Evolutionary conservation across 2,329 filamentous ascomycete species (phyloP).

Genomic region (Aureobasidium sp.): DNA sequence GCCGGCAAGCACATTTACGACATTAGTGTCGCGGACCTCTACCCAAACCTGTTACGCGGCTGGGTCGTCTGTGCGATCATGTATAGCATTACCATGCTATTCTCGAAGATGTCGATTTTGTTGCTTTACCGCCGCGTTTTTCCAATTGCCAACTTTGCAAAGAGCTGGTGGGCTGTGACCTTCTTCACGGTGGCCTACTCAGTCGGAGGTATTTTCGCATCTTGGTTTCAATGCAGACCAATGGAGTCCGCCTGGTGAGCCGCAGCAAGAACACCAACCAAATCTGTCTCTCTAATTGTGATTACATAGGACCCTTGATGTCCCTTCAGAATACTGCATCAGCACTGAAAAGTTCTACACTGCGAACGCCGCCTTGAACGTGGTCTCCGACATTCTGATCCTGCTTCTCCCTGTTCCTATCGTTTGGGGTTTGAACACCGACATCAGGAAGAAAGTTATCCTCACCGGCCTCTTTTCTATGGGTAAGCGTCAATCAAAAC

Average conservation of each 20-base stretch:
- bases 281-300: too few species aligned
- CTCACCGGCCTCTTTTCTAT: conserved; percentile 43
- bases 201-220: not conserved
- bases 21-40: not conserved
- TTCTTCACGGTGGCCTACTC: conserved; percentile 9
- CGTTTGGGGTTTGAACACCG: conserved; percentile 42
- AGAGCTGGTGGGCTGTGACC: not conserved
- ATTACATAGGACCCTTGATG: not conserved
- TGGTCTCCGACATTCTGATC: conserved; percentile 44
- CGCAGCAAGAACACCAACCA: too few species aligned
- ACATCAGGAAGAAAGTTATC: conserved; percentile 44
- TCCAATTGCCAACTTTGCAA: conserved; percentile 1
- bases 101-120: conserved; percentile 18
- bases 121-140: conserved; percentile 11
- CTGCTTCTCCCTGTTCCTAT: conserved; percentile 51
- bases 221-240: conserved; percentile 9
- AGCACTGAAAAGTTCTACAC: conserved; percentile 2
- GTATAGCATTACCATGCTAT: conserved; percentile 13
- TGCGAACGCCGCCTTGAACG: conserved; percentile 5
- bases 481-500: conserved; percentile 20
- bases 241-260: not conserved
- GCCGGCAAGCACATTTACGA: conserved; percentile 6
- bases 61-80: not conserved
- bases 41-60: not conserved
- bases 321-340: not conserved